A percentile compares a stretch with the other conserved stretches of the same genome.
These are phyloP conservation scores for Helotiales sp. DNA, from an alignment of 2,329 filamentous ascomycete genomes.

Conservation along the genomic window DNA sequence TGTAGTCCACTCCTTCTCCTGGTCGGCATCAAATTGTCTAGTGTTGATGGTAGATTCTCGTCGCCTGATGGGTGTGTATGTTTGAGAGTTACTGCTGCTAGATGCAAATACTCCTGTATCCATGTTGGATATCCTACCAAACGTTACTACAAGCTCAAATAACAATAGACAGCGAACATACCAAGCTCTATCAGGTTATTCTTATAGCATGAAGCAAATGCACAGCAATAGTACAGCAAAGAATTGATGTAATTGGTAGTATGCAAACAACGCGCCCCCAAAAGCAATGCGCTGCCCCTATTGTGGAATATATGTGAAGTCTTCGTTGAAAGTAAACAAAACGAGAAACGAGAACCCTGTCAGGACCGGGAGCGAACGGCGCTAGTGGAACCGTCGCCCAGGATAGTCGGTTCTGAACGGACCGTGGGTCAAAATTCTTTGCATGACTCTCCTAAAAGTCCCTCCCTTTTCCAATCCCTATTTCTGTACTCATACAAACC, in stretches of 20 bases:
- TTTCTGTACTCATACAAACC: constrained; percentile 13
- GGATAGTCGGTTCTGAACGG: background rate
- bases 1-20: constrained; percentile 40
- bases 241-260: background rate
- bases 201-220: constrained; percentile 11
- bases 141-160: constrained; percentile 1
- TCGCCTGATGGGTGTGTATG: constrained; percentile 33
- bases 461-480: constrained; percentile 17
- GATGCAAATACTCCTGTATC: constrained; percentile 6
- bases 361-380: no score
- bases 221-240: background rate
- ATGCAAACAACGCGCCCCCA: background rate
- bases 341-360: no score
- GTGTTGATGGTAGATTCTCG: constrained; percentile 25
- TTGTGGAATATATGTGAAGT: background rate
- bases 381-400: background rate
- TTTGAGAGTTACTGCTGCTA: constrained; percentile 11
- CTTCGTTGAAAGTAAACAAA: background rate
- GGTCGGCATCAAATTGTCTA: constrained; percentile 19
- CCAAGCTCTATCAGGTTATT: background rate
- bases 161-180: background rate
- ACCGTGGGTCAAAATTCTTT: background rate
- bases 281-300: background rate
- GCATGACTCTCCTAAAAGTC: constrained; percentile 9
- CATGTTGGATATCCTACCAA: constrained; percentile 7